Evolutionary conservation across 2,329 filamentous ascomycete species (phyloP), one percentile per base, ranked within the genome.

Genomic region (Pestalotiopsis sp.): DNA sequence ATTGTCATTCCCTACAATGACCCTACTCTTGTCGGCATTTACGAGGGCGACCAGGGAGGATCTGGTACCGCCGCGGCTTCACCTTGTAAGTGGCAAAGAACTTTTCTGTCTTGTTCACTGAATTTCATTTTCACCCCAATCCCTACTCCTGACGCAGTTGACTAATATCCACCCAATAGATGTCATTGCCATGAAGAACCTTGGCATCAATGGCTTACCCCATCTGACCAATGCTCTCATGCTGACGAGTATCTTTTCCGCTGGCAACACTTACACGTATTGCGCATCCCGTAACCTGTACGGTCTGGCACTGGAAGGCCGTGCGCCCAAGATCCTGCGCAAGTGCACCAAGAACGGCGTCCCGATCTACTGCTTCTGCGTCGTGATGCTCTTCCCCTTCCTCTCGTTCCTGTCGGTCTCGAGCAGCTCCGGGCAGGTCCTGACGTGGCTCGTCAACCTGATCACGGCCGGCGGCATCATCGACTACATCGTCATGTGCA

Each of bases 1-100:
- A 87, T 91, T 62, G 75, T 89, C 67, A 82, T 91, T 65, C 81
- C 89, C 5, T 86, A 87, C 77, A 84, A 90, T 67, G 87, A 90
- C 70, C 86, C 86, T 0, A 88, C 89, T 70, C 76, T 81, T 3
- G 79, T 80, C 1, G 82, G 81, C 52, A 81, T 84, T n/a, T 61
- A 68, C 17, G 62, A 63, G 13, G 68, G 68, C 56, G 26, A 38
- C 10, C 20, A n/a, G 7, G n/a, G 13, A 13, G 67, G 67, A 39
- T 35, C 56, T 44, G 69, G 69, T 13, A 70, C 67, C 24, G 82
- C 78, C 24, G 88, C 88, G 66, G 86, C 86, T 4, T 87, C 85
- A 65, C 77, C 85, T 65, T 82, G 44, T 52, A 22, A 52, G 44
- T 52, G 17, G 17, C 17, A 52, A 52, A n/a, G 17, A 20, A 9